A percentile compares a stretch with the other conserved stretches of the same genome.
phyloP scores from a whole-genome alignment of 495 filamentous ascomycete genomes.

The Penicillium ochrochloron region DNA sequence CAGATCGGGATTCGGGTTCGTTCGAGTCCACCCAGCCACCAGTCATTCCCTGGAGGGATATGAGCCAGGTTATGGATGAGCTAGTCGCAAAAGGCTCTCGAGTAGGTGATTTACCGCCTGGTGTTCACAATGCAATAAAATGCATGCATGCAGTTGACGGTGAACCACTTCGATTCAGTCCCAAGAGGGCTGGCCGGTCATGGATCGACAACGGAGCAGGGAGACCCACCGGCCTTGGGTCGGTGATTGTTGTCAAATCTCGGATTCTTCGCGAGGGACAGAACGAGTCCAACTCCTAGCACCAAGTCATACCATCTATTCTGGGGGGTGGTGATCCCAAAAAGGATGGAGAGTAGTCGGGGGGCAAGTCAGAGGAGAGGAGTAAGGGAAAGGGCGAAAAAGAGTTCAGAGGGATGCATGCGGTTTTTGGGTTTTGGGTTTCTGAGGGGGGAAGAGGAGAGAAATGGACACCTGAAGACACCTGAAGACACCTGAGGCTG shows the following conservation, averaged over 20 bases:
- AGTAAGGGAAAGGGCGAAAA: background rate
- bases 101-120: conserved; percentile 7
- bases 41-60: conserved; percentile 14
- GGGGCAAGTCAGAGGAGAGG: background rate
- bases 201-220: conserved; percentile 13
- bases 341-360: background rate
- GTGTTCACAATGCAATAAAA: conserved; percentile 7
- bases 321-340: background rate
- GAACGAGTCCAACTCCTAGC: conserved; percentile 14
- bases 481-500: conserved; percentile 23
- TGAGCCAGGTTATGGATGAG: background rate
- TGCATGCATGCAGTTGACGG: conserved; percentile 11
- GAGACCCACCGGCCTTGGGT: conserved; percentile 7
- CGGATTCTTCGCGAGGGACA: conserved; percentile 8
- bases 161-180: conserved; percentile 10
- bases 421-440: conserved; percentile 8
- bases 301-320: conserved; percentile 20
- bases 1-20: background rate
- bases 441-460: conserved; percentile 1
- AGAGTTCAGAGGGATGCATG: conserved; percentile 13
- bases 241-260: conserved; percentile 2
- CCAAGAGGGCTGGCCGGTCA: conserved; percentile 15
- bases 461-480: conserved; percentile 17
- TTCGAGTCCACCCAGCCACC: background rate
- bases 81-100: background rate